Base-by-base conservation (phyloP, 768 basidiomycete species). In the Lactarius quietus region DNA sequence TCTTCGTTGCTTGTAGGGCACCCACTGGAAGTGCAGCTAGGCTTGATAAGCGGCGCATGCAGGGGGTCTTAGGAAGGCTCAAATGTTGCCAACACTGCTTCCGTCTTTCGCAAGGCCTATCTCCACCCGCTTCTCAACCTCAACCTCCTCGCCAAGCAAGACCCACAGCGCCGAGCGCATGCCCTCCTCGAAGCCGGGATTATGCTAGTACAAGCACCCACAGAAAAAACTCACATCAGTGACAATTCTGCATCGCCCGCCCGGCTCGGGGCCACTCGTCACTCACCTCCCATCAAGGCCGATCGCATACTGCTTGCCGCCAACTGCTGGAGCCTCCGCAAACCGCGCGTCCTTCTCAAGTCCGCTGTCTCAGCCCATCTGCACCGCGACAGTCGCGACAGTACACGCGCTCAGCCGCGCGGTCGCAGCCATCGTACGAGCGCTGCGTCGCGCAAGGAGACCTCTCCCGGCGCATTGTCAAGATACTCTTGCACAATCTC, bases 91-190 rank as follows among this genome's bases (percentile, higher is more conserved):
- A 48, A 95, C 95, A 43, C 96, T 97, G 72, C 93, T 95, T 15
- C 97, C 97, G 70, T 98, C 97, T 76, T 97, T 98, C 5, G 97
- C 97, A 74, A 98, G 74, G 39, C 93, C 96, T 70, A 98, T 91
- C 57, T 88, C 83, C 1, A 97, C 86, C 36, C 86, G 80, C 72
- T 85, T 80, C 79, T 95, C 93, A 7, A 91, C n/a, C n/a, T n/a
- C n/a, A n/a, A n/a, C 86, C 36, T 91, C 86, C 48, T 84, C 80
- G 3, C 96, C 96, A 3, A 98, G 85, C 26, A 98, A 73, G 3
- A 77, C 73, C n/a, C 83, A 79, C 58, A 99, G 75, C 0, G 95
- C 88, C 51, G 86, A 85, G 20, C 93, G 83, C 61, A 97, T 78
- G 15, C 82, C 83, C 18, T 81, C 78, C 71, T 93, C 85, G 74